Evolutionary conservation across 352 stramenopile species (phyloP), one percentile per base, ranked within the genome.

Genomic region (Pythium utonaiense): DNA sequence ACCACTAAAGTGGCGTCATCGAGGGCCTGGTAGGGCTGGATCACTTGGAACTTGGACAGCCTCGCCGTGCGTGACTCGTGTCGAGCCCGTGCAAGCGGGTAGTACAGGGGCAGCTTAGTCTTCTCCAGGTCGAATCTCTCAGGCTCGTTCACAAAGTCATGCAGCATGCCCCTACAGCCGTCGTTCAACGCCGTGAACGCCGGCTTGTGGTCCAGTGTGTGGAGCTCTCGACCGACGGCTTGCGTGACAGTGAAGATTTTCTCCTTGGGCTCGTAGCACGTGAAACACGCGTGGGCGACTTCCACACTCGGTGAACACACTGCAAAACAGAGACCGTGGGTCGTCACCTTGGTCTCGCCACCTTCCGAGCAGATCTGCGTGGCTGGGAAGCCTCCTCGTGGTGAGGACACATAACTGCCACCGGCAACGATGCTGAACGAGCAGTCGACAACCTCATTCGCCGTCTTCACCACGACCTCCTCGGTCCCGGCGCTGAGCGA

Each of bases 291-390:
- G 42, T 91, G 76, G 2, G 80, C 69, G 27, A 95, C 80, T 56
- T 92, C 81, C 7, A 95, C 83, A 57, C 81, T 92, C 6, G 85
- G 85, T 38, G 74, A 79, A 62, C 85, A 95, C 53, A 95, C 76
- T 0, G 83, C 85, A 58, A 93, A 88, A 58, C 81, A 84, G 25
- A 80, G 70, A 9, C 85, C 83, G 41, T 88, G 74, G 12, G 75
- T 82, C 22, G 81, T 91, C 34, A 93, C 81, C 55, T 77, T 86
- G 17, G 78, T 63, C 6, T 71, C 75, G 25, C 68, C 77, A 21
- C 79, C 81, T 69, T 91, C 80, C 6, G 83, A 93, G 70, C 80
- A 93, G 60, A 93, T 73, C 64, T 93, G 83, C 22, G 80, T 89
- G 25, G 73, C 73, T 1, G 64, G 66, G 22, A 60, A n/a, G 8